Percentiles rank a stretch among this genome's conserved stretches.
Conservation (phyloP, 176 grass and related monocot species). For the Secale cereale region DNA sequence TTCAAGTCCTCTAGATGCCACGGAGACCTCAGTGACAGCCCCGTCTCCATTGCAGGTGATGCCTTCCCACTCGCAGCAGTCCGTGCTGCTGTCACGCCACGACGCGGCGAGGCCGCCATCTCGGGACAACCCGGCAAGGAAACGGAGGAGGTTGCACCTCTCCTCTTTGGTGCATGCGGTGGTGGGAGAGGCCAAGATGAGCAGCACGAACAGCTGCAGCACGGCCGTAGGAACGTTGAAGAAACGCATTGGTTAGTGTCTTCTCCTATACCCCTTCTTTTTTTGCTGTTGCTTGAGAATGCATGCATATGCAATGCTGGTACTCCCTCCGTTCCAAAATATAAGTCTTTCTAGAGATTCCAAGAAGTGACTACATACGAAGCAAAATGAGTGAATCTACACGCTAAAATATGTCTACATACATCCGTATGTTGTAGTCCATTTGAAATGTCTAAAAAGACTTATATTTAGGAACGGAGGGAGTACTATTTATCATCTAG, state of each 20-base stretch:
- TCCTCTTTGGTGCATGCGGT: not conserved
- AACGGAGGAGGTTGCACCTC: not conserved
- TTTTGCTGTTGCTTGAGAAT: not conserved
- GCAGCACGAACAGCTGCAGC: not conserved
- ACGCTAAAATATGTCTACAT: too few species aligned
- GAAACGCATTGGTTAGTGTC: not conserved
- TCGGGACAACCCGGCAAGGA: not conserved
- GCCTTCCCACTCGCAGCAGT: constrained; percentile 34
- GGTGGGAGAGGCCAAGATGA: not conserved
- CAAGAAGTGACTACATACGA: too few species aligned
- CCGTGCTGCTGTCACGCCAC: not conserved
- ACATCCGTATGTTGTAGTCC: too few species aligned
- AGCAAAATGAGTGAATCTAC: too few species aligned
- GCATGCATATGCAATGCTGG: not conserved
- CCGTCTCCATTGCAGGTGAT: not conserved
- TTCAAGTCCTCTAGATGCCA: not conserved
- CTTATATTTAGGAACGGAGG: too few species aligned
- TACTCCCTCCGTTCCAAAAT: too few species aligned
- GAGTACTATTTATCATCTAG: too few species aligned
- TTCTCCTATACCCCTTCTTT: not conserved
- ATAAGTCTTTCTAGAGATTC: too few species aligned
- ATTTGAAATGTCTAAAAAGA: too few species aligned
- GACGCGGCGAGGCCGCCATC: not conserved
- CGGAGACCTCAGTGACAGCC: not conserved
- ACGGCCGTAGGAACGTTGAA: not conserved